Base-by-base conservation (phyloP, 1,284 basidiomycete species). In the Grifola frondosa region DNA sequence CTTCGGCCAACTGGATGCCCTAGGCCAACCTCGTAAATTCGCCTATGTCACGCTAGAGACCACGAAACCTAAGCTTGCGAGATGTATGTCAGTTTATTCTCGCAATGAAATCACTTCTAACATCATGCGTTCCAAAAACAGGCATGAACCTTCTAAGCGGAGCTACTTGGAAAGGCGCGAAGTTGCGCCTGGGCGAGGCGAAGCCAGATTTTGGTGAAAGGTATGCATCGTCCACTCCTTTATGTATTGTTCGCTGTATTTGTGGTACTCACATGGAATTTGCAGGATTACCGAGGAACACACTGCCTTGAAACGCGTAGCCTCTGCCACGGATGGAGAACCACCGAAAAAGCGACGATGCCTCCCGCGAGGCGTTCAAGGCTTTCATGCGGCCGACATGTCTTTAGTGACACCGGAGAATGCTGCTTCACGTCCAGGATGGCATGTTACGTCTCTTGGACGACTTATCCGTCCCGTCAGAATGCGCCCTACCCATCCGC, bases 121-220 rank as follows among this genome's bases (percentile, higher is more conserved):
- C 19, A 4, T 15, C 24, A 8, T 36, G 31, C 5, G n/a, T 22
- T 40, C 17, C 36, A 30, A 16, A 40, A 34, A 4, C 42, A 89
- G 87, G 86, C 64, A 69, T 88, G 61, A 89, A 81, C 56, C 58
- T 80, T 4, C 70, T 91, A 7, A 89, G 84, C 51, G 88, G 88
- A 21, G 79, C 84, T 8, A 87, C 78, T 2, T 91, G 86, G 84
- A 91, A 89, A 64, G 88, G 88, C 13, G 67, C 86, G n/a, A 88
- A 84, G 53, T 64, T 91, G 22, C 75, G 86, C n/a, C 74, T 91
- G 25, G 87, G 87, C 6, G 86, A 89, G 53, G 88, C 88, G 19
- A 85, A 78, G 51, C 81, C 79, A 1, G 82, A 90, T 61, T 91
- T 74, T 57, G 61, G 62, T 6, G 78, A 82, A 57, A 71, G 80